These are phyloP conservation scores for Cunninghamia lanceolata DNA, from an alignment of 75 land plant genomes.

Conservation along the genomic window DNA sequence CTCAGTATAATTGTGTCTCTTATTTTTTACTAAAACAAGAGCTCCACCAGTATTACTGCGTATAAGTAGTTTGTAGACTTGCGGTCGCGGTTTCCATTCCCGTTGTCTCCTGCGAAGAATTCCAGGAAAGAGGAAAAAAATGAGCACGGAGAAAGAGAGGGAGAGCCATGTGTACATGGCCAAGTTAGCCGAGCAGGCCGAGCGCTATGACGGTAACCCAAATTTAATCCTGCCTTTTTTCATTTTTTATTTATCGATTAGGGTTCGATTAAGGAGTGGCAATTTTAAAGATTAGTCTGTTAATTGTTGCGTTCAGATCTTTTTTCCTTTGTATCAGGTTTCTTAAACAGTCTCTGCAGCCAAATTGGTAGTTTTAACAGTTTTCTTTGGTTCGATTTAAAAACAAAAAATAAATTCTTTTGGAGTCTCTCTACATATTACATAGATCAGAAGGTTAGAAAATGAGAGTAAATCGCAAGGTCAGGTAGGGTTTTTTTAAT, in stretches of 20 bases:
- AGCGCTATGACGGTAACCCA: slow-evolving; percentile 52
- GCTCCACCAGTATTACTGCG: not conserved
- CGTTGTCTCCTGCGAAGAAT: not conserved
- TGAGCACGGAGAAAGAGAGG: slow-evolving; percentile 33
- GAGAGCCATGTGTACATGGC: slow-evolving; percentile 50
- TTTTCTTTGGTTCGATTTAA: not conserved
- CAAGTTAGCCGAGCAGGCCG: slow-evolving; percentile 62
- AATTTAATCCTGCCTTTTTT: not conserved
- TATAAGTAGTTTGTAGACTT: too few relatives aligned
- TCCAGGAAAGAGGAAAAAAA: slow-evolving; percentile 16
- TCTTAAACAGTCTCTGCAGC: not conserved
- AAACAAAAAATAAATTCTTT: not conserved
- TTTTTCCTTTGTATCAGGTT: not conserved
- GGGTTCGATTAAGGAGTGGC: not conserved
- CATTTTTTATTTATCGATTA: not conserved
- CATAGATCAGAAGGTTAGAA: not conserved
- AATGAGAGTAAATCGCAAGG: not conserved
- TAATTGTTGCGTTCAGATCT: not conserved
- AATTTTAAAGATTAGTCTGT: not conserved
- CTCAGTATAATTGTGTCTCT: not conserved
- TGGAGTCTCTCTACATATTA: not conserved
- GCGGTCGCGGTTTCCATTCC: not conserved
- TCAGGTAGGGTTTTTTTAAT: not conserved
- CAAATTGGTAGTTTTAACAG: not conserved
- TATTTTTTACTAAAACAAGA: not conserved